These are phyloP conservation scores for Rosa hybrid DNA, from an alignment of 331 rosid genomes.

Conservation along the genomic window DNA sequence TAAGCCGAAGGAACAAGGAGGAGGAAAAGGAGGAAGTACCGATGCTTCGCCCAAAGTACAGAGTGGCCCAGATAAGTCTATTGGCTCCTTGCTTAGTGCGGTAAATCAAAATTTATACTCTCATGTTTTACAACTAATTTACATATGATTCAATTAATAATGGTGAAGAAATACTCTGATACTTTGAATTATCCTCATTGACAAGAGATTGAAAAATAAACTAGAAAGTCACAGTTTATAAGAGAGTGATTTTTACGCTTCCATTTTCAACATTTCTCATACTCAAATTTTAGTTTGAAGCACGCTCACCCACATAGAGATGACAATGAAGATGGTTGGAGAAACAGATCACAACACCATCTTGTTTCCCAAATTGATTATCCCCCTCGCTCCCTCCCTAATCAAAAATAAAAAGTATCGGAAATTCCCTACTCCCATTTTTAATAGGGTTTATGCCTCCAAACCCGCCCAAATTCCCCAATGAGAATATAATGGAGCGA, in stretches of 20 bases:
- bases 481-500: too few relatives aligned
- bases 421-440: too few relatives aligned
- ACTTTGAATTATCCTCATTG: background rate
- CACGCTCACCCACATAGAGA: too few relatives aligned
- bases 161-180: background rate
- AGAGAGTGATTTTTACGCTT: background rate
- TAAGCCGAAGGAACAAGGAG: background rate
- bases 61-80: constrained; percentile 11
- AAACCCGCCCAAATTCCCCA: too few relatives aligned
- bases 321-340: too few relatives aligned
- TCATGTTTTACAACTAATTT: background rate
- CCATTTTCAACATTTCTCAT: too few relatives aligned
- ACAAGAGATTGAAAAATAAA: background rate
- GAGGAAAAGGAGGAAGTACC: background rate
- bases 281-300: too few relatives aligned
- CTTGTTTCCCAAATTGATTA: too few relatives aligned
- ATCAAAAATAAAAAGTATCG: too few relatives aligned
- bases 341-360: too few relatives aligned
- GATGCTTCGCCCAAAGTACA: background rate
- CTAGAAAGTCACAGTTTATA: background rate
- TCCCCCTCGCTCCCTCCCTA: too few relatives aligned
- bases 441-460: too few relatives aligned
- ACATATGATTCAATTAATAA: background rate
- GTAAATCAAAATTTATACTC: background rate
- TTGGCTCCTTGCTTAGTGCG: background rate